Base-by-base conservation (phyloP, 768 basidiomycete genomes). In the Tulasnella sp. region DNA sequence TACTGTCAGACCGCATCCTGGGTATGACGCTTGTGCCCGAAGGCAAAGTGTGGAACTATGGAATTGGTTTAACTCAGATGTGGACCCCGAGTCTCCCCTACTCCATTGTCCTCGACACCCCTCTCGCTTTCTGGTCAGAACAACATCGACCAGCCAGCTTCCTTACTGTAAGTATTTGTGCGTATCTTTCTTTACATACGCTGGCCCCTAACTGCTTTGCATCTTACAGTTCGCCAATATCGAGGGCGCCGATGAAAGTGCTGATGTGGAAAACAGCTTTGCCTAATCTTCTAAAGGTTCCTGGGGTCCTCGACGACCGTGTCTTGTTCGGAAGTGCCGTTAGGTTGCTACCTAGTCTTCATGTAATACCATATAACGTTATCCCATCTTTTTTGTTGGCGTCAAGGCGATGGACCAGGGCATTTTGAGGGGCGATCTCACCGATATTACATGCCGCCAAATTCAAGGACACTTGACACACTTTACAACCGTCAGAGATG, bases 41-140 rank as follows among this genome's bases (percentile, higher is more conserved):
- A 82, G 97, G 97, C 79, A 90, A 90, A 75, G 90, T 97, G 40
- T 99, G 97, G 97, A 97, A 97, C 83, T 98, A 97, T 81, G 94
- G 95, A 40, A 91, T 97, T 76, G 95, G 96, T 45, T 85, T 97
- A 69, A 97, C 96, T 4, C 94, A 97, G 82, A 82, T 94, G 78
- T 98, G 95, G 94, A 88, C 92, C 9, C 88, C 93, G 42, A 92
- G 85, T 80, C 83, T 96, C 79, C 87, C 89, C 45, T 98, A 93
- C 81, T 87, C 89, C 25, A 91, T 97, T 87, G 89, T 88, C 37
- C 85, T 98, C 77, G 96, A 97, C 82, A 96, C 93, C n/a, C 96
- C 96, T 15, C 85, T 96, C 38, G 85, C 92, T 77, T 98, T 97
- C 89, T 98, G 96, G 96, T 92, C 94, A 0, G 94, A 96, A 82